Conservation (phyloP, 1,284 basidiomycete genomes). For the Tilletiaria anomala region DNA sequence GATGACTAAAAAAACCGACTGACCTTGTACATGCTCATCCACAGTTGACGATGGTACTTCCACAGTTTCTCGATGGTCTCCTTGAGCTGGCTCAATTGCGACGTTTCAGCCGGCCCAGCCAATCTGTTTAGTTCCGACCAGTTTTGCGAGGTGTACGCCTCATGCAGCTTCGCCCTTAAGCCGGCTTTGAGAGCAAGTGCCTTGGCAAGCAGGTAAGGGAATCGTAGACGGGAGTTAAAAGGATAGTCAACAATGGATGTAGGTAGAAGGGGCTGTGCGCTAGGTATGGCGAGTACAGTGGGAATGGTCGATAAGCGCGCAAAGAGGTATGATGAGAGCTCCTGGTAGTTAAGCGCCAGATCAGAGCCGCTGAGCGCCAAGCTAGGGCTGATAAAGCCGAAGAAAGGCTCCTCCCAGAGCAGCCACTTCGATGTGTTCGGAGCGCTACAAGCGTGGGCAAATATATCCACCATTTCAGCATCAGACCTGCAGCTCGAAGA, state of each 20-base stretch:
- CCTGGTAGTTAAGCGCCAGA: conserved; percentile 13
- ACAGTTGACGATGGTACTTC: conserved; percentile 33
- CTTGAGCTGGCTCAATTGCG: conserved; percentile 3
- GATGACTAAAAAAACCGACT: neutral
- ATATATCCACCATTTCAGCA: neutral
- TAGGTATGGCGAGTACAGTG: neutral
- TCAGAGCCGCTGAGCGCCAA: conserved; percentile 15
- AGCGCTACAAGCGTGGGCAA: too few relatives aligned
- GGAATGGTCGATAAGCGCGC: conserved; percentile 1
- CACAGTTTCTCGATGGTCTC: conserved; percentile 23
- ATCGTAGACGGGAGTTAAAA: conserved; percentile 19
- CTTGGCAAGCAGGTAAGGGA: conserved; percentile 14
- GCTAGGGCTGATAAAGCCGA: conserved; percentile 19
- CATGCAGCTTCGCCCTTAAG: conserved; percentile 14
- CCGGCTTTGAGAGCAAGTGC: conserved; percentile 17
- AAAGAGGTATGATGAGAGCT: neutral
- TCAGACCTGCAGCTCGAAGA: neutral
- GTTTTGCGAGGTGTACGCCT: conserved; percentile 14
- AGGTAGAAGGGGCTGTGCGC: conserved; percentile 14
- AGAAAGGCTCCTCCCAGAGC: conserved; percentile 35
- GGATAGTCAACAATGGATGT: too few relatives aligned
- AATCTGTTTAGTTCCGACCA: conserved; percentile 15
- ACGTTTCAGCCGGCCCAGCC: conserved; percentile 3
- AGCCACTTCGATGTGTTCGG: conserved; percentile 41
- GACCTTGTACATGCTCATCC: conserved; percentile 31